Evolutionary conservation across 352 stramenopile genomes (phyloP), one percentile per base, ranked within the genome.

Genomic region (Phytophthora colocasiae): DNA sequence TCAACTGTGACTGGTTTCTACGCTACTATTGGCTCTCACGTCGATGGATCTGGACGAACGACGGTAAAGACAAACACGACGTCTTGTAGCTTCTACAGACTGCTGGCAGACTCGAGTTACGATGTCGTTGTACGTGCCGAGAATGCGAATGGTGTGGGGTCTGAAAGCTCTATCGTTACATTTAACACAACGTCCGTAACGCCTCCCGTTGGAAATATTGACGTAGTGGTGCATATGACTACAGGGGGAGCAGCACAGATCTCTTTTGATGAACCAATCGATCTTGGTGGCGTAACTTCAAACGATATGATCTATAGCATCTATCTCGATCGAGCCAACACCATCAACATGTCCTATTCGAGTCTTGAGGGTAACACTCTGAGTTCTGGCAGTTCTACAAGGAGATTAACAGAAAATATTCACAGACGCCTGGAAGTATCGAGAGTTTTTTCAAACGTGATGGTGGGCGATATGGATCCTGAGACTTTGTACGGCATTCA

Each of bases 401-500:
- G 75, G 29, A 66, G 74, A 3, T 43, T 84, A n/a, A 12, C 4
- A 2, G 56, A 70, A 29, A 10, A 6, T 15, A 22, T 0, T 6
- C 50, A 63, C 45, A 59, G 55, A 45, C 59, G 54, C 47, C 39
- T 75, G 7, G 41, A 52, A 5, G 43, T 3, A 0, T 38, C 60
- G 15, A 36, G 9, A 1, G 26, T 17, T 11, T 70, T 71, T 27
- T 59, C 54, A 32, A 61, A 58, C 11, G 57, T 84, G 29, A 4
- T 78, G 27, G 48, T 91, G 3, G 71, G 64, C 4, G 73, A 74
- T 3, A 69, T 92, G 19, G 80, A 91, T 40, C 75, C 84, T 2
- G 57, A 75, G 19, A 83, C 44, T 2, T 31, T 89, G 15, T 92
- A 92, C 59, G 58, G 63, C 7, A 73, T 92, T 29, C 76, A 87